These are phyloP conservation scores for Endocladia muricata DNA, from an alignment of 31 red algal genomes.

Conservation along the genomic window DNA sequence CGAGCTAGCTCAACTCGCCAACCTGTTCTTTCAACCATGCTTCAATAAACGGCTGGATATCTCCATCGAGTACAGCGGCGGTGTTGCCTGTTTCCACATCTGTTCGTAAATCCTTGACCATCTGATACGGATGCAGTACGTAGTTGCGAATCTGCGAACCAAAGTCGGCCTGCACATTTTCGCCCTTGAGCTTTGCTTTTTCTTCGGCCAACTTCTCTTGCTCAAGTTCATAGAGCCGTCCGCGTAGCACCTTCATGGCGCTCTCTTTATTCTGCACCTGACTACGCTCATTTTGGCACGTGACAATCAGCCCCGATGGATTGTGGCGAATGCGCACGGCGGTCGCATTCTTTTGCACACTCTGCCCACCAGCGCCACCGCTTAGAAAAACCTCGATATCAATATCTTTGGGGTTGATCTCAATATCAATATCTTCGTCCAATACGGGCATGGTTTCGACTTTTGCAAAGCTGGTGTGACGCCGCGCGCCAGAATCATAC, in stretches of 20 bases:
- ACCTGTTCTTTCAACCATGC: slow-evolving; percentile 5
- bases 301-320: slow-evolving; percentile 44
- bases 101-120: slow-evolving; percentile 63
- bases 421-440: slow-evolving; percentile 63
- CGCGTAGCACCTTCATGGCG: slow-evolving; percentile 30
- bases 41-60: slow-evolving; percentile 19
- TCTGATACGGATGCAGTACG: slow-evolving; percentile 49
- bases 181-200: slow-evolving; percentile 35
- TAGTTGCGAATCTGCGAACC: slow-evolving; percentile 77
- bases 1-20: too few relatives aligned
- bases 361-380: slow-evolving; percentile 75
- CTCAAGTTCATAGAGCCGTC: slow-evolving; percentile 40
- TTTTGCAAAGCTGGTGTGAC: slow-evolving; percentile 66
- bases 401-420: slow-evolving; percentile 41
- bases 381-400: slow-evolving; percentile 62
- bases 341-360: slow-evolving; percentile 63
- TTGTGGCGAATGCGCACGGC: slow-evolving; percentile 44
- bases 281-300: slow-evolving; percentile 31
- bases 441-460: slow-evolving; percentile 55
- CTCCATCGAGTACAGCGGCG: slow-evolving; percentile 58
- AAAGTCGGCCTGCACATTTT: slow-evolving; percentile 47
- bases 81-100: slow-evolving; percentile 41
- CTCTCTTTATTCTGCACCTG: slow-evolving; percentile 29
- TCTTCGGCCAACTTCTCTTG: slow-evolving; percentile 35
- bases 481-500: slow-evolving; percentile 50